A percentile compares a stretch with the other conserved stretches of the same genome.
phyloP scores from a whole-genome alignment of 108 stramenopile genomes.

The Nitzschia sp. region DNA sequence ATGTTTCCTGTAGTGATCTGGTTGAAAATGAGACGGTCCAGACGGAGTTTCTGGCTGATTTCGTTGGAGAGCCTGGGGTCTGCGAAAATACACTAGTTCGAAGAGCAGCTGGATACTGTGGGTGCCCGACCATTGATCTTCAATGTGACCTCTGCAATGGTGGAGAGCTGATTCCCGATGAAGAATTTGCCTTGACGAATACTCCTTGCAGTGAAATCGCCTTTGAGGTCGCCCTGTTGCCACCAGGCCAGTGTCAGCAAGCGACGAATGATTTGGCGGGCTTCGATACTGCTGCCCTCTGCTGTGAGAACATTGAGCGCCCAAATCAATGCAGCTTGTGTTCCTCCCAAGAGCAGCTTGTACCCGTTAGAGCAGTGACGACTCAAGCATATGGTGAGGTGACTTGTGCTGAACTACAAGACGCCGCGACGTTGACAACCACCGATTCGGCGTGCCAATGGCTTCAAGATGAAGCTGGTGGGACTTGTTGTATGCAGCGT shows the following conservation, averaged over 20 bases:
- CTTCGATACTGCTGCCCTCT: constrained; percentile 4
- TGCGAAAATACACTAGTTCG: constrained; percentile 6
- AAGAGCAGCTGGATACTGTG: constrained; percentile 4
- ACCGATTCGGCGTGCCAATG: background rate
- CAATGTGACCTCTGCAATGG: background rate
- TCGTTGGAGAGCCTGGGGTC: background rate
- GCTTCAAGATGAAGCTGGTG: background rate
- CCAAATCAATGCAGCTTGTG: background rate
- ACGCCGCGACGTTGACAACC: background rate
- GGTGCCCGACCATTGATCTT: background rate
- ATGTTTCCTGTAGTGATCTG: constrained; percentile 2
- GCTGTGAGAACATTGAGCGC: background rate
- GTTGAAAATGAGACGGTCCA: background rate
- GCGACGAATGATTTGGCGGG: background rate
- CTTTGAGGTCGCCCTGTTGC: background rate
- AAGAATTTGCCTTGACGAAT: background rate
- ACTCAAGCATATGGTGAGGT: background rate
- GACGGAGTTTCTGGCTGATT: background rate
- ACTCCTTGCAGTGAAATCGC: background rate
- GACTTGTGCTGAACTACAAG: constrained; percentile 1
- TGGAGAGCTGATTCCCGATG: background rate
- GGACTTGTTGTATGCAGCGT: background rate
- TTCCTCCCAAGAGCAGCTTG: background rate
- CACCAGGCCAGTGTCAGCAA: background rate
- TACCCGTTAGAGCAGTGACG: background rate